These are phyloP conservation scores for Tetraselmis chui DNA, from an alignment of 139 green algal species.

Conservation along the genomic window DNA sequence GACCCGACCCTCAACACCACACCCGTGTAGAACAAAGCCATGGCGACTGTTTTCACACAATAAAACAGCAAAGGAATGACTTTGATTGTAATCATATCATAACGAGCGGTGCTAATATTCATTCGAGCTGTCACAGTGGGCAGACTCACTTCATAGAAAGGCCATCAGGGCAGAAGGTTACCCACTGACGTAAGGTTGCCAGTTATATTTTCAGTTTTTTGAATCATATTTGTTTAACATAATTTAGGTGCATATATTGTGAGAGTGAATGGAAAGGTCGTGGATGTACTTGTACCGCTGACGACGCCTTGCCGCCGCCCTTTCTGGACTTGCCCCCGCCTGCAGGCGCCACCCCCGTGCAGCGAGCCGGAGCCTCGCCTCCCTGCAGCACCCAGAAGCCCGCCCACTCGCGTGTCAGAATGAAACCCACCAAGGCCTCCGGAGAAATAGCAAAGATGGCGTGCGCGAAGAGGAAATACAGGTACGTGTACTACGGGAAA, in stretches of 20 bases:
- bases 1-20: not conserved
- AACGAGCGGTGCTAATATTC: too few species aligned
- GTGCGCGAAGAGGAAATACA: not conserved
- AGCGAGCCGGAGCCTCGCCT: not conserved
- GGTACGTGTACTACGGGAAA: too few species aligned
- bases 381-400: too few species aligned
- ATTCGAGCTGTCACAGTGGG: too few species aligned
- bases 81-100: too few species aligned
- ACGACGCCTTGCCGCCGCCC: not conserved
- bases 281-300: not conserved
- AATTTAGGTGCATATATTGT: too few species aligned
- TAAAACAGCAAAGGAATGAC: not conserved
- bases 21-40: too few species aligned
- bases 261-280: not conserved
- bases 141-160: too few species aligned
- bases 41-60: not conserved
- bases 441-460: not conserved
- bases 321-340: constrained; percentile 1
- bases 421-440: not conserved
- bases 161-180: too few species aligned
- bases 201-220: too few species aligned
- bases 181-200: too few species aligned
- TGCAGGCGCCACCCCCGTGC: not conserved
- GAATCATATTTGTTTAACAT: too few species aligned
- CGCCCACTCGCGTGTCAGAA: not conserved